These are phyloP conservation scores for Candida maesae DNA, from an alignment of 805 yeast genomes.

Conservation along the genomic window DNA sequence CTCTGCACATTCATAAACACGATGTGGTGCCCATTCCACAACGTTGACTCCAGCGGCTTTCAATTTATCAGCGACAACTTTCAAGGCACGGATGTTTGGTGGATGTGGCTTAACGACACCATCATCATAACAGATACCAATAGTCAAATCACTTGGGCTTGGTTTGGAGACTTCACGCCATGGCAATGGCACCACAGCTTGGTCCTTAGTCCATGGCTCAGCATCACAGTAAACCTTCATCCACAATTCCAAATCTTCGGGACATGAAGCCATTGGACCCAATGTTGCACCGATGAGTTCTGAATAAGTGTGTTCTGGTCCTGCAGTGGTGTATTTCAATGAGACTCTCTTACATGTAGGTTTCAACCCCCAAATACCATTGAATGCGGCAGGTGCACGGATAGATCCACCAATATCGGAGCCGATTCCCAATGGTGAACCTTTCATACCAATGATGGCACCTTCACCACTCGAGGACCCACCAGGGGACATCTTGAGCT, in stretches of 20 bases:
- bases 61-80: constrained; percentile 50
- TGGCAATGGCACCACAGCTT: constrained; percentile 32
- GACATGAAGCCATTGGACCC: constrained; percentile 64
- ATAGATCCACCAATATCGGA: constrained; percentile 73
- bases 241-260: constrained; percentile 65
- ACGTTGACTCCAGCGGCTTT: constrained; percentile 55
- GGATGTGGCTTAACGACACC: constrained; percentile 66
- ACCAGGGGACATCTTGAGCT: constrained; percentile 56
- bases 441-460: constrained; percentile 54
- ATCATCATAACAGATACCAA: constrained; percentile 63
- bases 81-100: constrained; percentile 55
- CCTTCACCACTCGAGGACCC: constrained; percentile 80
- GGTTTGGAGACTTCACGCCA: constrained; percentile 36
- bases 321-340: constrained; percentile 17
- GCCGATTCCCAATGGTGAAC: constrained; percentile 61
- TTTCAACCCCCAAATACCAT: constrained; percentile 59
- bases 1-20: constrained; percentile 53
- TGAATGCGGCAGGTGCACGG: constrained; percentile 63
- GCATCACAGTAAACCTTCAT: constrained; percentile 49
- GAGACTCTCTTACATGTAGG: constrained; percentile 57
- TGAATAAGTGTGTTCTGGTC: constrained; percentile 24
- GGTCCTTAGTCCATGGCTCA: constrained; percentile 56
- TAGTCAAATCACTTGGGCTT: constrained; percentile 43
- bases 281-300: constrained; percentile 61
- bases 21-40: constrained; percentile 54